Base-by-base conservation (phyloP, 202 grass and related monocot species). In the Saccharum hybrid region DNA sequence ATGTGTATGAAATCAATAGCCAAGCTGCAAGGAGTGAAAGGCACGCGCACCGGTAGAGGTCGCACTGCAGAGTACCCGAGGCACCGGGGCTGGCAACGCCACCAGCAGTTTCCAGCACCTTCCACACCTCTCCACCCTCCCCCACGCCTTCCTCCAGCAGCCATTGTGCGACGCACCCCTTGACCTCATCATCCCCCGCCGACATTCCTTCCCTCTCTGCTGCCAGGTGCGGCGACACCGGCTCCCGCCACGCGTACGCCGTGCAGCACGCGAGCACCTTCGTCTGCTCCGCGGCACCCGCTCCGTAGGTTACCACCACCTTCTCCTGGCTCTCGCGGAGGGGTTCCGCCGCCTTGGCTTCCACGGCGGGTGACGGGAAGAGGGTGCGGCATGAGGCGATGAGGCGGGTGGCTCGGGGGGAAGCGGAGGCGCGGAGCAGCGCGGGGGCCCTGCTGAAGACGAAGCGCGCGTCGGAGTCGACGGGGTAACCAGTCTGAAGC, bases 21-120 rank as follows among this genome's bases (percentile, higher is more conserved):
- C 10, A 67, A 75, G 69, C 42, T 31, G 30, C 5, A 68, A 75
- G 59, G 12, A 33, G 22, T 0, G 21, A 60, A 69, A 39, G 6
- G 54, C 31, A 68, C 75, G 49, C 59, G 42, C 64, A 94, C 95
- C 92, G 90, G 62, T 98, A 98, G 43, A 98, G 77, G 85, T 98
- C 96, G 14, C 96, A 95, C 54, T 95, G 92, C 59, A 98, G 89
- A 33, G 83, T 91, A 40, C 96, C 92, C 0, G 86, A 93, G 8
- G 92, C 78, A n/a, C 92, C 87, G 3, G 95, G 96, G 83, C 92
- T 98, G 2, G 92, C 90, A 4, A 90, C 96, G 28, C 92, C 96
- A 10, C 96, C 96, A 13, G 96, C 96, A 1, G 96, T 93, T 80
- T 98, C 96, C 52, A 98, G 72, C 65, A 98, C 28, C 83, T 90